These are phyloP conservation scores for Raphanus sativus DNA, from an alignment of 345 rosid species.

Conservation along the genomic window DNA sequence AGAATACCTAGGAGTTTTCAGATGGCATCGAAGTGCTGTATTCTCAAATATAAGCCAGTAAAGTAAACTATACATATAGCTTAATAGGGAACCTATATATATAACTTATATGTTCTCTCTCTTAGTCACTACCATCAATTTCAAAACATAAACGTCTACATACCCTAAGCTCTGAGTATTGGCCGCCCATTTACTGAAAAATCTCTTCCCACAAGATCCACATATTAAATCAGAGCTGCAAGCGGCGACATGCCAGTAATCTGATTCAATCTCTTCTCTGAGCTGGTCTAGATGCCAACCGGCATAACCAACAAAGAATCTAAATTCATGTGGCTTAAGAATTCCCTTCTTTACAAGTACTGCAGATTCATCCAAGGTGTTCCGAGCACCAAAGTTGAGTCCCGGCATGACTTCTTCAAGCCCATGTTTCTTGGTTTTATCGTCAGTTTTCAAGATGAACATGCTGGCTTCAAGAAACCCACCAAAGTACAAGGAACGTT, in stretches of 20 bases:
- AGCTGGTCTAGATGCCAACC: slow-evolving; percentile 93
- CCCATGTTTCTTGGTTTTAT: slow-evolving; percentile 48
- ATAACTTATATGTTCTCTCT: neutral
- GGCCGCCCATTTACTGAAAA: slow-evolving; percentile 89
- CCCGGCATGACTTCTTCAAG: slow-evolving; percentile 83
- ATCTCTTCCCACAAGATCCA: slow-evolving; percentile 85
- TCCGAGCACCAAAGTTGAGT: slow-evolving; percentile 73
- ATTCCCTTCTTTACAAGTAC: slow-evolving; percentile 70
- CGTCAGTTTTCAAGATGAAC: slow-evolving; percentile 3
- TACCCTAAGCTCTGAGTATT: slow-evolving; percentile 75
- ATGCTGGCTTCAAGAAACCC: slow-evolving; percentile 63
- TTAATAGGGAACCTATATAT: slow-evolving; percentile 31
- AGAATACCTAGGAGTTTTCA: slow-evolving; percentile 17
- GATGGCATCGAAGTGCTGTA: slow-evolving; percentile 18
- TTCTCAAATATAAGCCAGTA: slow-evolving; percentile 27
- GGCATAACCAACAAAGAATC: slow-evolving; percentile 86
- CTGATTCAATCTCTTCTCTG: slow-evolving; percentile 76
- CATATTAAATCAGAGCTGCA: slow-evolving; percentile 76
- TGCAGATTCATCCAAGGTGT: slow-evolving; percentile 78
- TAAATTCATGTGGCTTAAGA: slow-evolving; percentile 74
- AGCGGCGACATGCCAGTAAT: slow-evolving; percentile 80
- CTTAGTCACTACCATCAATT: slow-evolving; percentile 17
- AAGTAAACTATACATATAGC: slow-evolving; percentile 47
- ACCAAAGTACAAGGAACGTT: slow-evolving; percentile 82
- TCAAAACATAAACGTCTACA: slow-evolving; percentile 17